Percentiles rank a stretch among this genome's conserved stretches.
phyloP scores from a whole-genome alignment of 345 rosid species.

The Passiflora organensis region DNA sequence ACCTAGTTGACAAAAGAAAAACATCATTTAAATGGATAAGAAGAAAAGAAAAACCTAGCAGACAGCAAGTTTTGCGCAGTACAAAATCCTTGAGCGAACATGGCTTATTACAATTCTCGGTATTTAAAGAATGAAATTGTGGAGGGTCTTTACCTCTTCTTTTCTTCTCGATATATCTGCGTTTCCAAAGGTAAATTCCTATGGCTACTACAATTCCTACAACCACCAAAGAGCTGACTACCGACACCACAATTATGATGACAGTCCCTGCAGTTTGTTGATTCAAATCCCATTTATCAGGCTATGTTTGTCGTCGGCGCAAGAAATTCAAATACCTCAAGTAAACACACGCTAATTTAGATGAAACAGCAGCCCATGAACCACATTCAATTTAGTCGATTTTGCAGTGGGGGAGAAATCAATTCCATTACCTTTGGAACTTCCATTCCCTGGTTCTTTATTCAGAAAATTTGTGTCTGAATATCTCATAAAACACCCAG shows the following conservation, averaged over 20 bases:
- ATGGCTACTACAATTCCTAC: conserved; percentile 47
- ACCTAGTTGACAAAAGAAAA: conserved; percentile 33
- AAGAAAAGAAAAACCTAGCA: not conserved
- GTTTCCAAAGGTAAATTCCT: conserved; percentile 60
- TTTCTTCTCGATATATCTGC: conserved; percentile 52
- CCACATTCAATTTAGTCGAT: not conserved
- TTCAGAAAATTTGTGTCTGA: conserved; percentile 79
- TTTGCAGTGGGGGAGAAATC: not conserved
- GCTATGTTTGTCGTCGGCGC: not conserved
- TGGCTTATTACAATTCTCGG: no score
- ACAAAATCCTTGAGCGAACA: no score
- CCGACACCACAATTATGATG: conserved; percentile 61
- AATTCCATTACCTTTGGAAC: conserved; percentile 47
- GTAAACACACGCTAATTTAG: not conserved
- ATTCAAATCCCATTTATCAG: conserved; percentile 9
- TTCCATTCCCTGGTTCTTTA: conserved; percentile 36
- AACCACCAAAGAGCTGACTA: conserved; percentile 57
- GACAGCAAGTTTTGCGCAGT: not conserved
- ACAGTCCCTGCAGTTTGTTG: conserved; percentile 43
- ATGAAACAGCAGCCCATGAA: not conserved
- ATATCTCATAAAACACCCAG: conserved; percentile 87
- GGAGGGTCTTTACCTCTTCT: conserved; percentile 48
- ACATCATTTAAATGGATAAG: conserved; percentile 1
- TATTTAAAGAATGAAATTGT: not conserved
- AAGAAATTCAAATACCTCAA: not conserved